Conservation (phyloP, 305 asterid genomes). For the Striga hermonthica region DNA sequence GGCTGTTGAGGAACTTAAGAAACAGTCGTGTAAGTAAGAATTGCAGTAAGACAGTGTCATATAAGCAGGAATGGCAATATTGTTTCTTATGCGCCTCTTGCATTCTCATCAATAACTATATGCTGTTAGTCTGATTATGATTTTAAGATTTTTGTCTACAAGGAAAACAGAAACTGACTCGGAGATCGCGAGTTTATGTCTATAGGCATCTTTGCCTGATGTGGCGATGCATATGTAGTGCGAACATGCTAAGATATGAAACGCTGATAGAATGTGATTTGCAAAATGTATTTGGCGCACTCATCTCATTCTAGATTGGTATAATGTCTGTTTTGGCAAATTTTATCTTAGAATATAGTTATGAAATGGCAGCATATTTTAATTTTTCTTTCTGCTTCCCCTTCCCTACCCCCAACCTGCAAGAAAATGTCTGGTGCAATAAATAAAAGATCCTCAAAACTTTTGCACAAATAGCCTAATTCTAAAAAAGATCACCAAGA, state of each 20-base stretch:
- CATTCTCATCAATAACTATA: constrained; percentile 8
- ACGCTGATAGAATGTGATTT: not conserved
- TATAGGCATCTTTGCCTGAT: constrained; percentile 2
- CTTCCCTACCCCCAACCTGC: constrained; percentile 1
- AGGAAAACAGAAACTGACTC: constrained; percentile 11
- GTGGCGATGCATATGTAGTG: constrained; percentile 12
- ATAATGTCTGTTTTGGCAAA: constrained; percentile 17
- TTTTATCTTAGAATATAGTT: constrained; percentile 14
- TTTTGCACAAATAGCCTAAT: constrained; percentile 15
- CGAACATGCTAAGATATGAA: not conserved
- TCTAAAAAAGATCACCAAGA: constrained; percentile 10
- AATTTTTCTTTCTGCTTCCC: not conserved
- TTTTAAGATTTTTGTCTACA: not conserved
- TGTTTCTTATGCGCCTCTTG: constrained; percentile 21
- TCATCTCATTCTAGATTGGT: constrained; percentile 20
- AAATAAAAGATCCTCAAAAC: constrained; percentile 13
- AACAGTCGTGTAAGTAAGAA: constrained; percentile 67
- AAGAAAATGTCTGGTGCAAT: constrained; percentile 15
- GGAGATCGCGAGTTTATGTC: not conserved
- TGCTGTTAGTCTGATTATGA: constrained; percentile 3
- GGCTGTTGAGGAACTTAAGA: constrained; percentile 91
- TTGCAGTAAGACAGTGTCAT: constrained; percentile 2
- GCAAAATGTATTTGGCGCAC: constrained; percentile 6
- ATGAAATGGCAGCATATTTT: constrained; percentile 2
- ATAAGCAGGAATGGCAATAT: constrained; percentile 14